Evolutionary conservation across 495 filamentous ascomycete species (phyloP).

Genomic region (Aspergillus baeticus): DNA sequence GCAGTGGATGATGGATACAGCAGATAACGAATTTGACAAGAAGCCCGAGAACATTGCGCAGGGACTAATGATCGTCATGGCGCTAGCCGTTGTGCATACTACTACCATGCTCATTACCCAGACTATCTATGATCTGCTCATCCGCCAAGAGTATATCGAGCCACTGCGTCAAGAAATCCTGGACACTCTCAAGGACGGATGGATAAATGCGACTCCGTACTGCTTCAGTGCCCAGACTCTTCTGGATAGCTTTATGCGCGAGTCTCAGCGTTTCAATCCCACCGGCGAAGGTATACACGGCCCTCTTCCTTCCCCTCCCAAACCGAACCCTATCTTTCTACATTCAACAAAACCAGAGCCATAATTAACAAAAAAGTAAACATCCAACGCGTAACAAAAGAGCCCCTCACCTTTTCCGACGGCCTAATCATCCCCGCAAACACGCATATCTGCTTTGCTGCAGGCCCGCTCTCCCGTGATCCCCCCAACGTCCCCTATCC

Average conservation of each 20-base stretch:
- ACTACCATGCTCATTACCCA: constrained; percentile 35
- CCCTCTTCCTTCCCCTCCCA: too few species aligned
- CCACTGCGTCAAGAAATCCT: constrained; percentile 32
- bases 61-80: constrained; percentile 27
- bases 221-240: constrained; percentile 18
- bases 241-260: constrained; percentile 40
- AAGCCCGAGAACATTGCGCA: constrained; percentile 28
- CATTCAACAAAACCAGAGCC: neutral
- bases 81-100: constrained; percentile 33
- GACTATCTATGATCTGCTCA: constrained; percentile 32
- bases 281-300: constrained; percentile 36
- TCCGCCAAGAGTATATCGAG: constrained; percentile 27
- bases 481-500: constrained; percentile 21
- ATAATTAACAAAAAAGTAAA: neutral
- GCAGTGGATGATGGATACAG: constrained; percentile 41
- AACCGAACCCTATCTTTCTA: neutral
- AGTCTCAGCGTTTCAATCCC: constrained; percentile 35
- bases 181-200: constrained; percentile 22
- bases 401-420: constrained; percentile 26
- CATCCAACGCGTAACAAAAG: constrained; percentile 24
- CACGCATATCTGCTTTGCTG: constrained; percentile 34
- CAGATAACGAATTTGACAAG: constrained; percentile 21
- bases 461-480: constrained; percentile 35
- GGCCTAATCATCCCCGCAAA: constrained; percentile 28
- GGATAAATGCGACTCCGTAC: constrained; percentile 23